A percentile compares a stretch with the other conserved stretches of the same genome.
phyloP scores from a whole-genome alignment of 345 rosid genomes.

The Hevea brasiliensis region DNA sequence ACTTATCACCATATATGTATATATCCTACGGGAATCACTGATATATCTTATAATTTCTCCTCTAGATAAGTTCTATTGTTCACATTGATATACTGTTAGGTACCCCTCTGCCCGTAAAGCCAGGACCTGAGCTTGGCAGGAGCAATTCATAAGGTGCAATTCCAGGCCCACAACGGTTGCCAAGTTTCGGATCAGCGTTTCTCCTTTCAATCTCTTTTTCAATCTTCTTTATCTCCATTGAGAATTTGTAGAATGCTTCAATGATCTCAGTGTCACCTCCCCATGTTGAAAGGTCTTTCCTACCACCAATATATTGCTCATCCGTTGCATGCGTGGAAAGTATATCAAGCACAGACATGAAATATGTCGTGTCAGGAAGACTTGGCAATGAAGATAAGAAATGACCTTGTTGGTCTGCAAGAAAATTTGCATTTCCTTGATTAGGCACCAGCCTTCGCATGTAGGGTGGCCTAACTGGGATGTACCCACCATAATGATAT shows the following conservation, averaged over 20 bases:
- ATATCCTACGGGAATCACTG: too few species aligned
- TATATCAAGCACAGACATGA: slow-evolving; percentile 87
- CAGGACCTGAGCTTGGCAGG: slow-evolving; percentile 82
- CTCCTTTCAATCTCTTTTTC: slow-evolving; percentile 85
- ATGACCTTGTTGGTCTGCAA: slow-evolving; percentile 68
- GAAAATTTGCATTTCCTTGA: slow-evolving; percentile 53
- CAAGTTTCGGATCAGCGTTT: slow-evolving; percentile 54
- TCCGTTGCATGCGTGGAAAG: slow-evolving; percentile 89
- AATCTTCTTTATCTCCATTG: slow-evolving; percentile 61
- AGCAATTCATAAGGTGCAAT: slow-evolving; percentile 85
- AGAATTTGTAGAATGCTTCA: slow-evolving; percentile 67
- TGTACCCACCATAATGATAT: slow-evolving; percentile 83
- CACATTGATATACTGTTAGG: slow-evolving; percentile 91
- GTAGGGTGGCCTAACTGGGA: slow-evolving; percentile 77
- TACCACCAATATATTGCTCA: slow-evolving; percentile 85
- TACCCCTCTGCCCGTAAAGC: slow-evolving; percentile 95
- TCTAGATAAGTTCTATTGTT: too few species aligned
- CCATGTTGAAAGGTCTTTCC: slow-evolving; percentile 79
- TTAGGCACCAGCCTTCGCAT: slow-evolving; percentile 79
- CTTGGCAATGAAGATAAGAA: slow-evolving; percentile 77
- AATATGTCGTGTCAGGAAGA: slow-evolving; percentile 70
- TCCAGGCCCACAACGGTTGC: slow-evolving; percentile 86
- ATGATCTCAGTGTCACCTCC: slow-evolving; percentile 67
- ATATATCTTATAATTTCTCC: too few species aligned
- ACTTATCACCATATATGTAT: too few species aligned